These are phyloP conservation scores for Alternaria sp. DNA, from an alignment of 2,329 filamentous ascomycete genomes.

Conservation along the genomic window DNA sequence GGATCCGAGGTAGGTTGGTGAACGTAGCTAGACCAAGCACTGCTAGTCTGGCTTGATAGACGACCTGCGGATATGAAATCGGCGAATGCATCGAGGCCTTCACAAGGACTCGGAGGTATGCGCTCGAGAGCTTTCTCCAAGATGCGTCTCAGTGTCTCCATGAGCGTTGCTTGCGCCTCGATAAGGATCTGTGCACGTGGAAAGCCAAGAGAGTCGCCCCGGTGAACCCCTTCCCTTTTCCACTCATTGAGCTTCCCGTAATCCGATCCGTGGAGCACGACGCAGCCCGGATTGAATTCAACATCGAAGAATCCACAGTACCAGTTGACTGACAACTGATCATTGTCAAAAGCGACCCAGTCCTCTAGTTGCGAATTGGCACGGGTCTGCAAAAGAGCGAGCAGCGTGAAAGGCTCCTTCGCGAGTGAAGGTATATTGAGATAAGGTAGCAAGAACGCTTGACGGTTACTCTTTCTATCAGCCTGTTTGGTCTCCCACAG, in stretches of 20 bases:
- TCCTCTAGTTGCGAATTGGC: too few species aligned
- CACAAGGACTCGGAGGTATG: neutral
- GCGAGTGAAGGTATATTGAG: too few species aligned
- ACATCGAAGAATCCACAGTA: neutral
- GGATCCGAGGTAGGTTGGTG: constrained; percentile 26
- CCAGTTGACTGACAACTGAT: too few species aligned
- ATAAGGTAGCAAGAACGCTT: too few species aligned
- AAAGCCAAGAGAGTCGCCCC: constrained; percentile 30
- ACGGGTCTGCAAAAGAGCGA: too few species aligned
- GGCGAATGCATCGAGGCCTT: neutral
- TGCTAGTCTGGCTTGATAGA: neutral
- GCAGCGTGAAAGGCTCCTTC: too few species aligned
- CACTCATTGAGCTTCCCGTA: constrained; percentile 19
- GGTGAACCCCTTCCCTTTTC: constrained; percentile 23
- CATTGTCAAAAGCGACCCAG: too few species aligned
- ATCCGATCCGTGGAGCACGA: neutral
- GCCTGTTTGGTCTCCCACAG: neutral
- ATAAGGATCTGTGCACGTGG: constrained; percentile 29
- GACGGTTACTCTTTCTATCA: neutral
- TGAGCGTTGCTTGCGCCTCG: constrained; percentile 28
- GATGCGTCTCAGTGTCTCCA: constrained; percentile 21
- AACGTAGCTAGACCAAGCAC: constrained; percentile 21
- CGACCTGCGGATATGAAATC: neutral
- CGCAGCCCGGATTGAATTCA: neutral
- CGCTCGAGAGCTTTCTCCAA: constrained; percentile 6